phyloP scores from a whole-genome alignment of 1,139 yeast genomes.

The Yamadazyma membranifaciens region DNA sequence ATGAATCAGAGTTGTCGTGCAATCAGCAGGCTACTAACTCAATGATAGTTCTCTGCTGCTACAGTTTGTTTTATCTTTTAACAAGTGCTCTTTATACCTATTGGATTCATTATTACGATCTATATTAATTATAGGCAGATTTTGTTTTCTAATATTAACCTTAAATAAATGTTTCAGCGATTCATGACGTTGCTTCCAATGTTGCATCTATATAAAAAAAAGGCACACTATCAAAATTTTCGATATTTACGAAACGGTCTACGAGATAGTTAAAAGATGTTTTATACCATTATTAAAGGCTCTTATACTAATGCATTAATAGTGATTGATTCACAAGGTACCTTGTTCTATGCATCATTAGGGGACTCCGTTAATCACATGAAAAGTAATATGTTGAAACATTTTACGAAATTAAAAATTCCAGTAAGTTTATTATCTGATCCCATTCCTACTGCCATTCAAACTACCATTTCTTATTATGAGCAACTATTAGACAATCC shows the following conservation, averaged over 20 bases:
- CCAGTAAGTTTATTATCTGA: neutral
- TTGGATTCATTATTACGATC: too few relatives aligned
- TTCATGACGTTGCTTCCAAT: neutral
- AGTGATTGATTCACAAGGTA: conserved; percentile 1
- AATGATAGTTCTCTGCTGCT: too few relatives aligned
- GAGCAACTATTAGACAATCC: conserved; percentile 1
- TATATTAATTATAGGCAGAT: too few relatives aligned
- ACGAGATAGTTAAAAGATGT: neutral
- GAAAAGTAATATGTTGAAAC: conserved; percentile 1
- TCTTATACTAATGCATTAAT: conserved; percentile 4
- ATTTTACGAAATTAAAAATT: neutral
- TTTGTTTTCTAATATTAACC: too few relatives aligned
- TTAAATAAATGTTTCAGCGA: too few relatives aligned
- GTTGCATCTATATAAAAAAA: neutral
- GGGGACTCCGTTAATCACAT: neutral
- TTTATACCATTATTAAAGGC: neutral
- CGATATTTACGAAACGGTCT: too few relatives aligned
- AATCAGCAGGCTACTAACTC: too few relatives aligned
- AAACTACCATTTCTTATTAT: conserved; percentile 1
- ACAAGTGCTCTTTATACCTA: too few relatives aligned
- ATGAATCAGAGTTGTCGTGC: too few relatives aligned
- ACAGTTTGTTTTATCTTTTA: too few relatives aligned
- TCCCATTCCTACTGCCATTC: conserved; percentile 1
- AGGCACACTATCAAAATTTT: too few relatives aligned
- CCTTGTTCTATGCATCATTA: conserved; percentile 4